Conservation (phyloP, 179 eudicot species). For the Silene coronaria region DNA sequence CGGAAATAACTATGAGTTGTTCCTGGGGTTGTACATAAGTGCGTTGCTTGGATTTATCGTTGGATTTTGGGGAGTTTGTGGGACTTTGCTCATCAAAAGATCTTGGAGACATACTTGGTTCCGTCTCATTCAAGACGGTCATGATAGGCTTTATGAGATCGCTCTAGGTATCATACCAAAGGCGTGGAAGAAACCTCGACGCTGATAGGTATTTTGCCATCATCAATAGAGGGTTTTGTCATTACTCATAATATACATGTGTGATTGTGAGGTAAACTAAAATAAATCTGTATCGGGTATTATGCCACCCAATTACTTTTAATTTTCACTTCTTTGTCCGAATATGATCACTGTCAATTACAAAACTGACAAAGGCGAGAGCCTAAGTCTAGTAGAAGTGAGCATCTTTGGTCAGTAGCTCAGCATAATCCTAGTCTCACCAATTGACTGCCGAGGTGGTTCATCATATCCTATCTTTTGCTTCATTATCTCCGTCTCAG, state of each 20-base stretch:
- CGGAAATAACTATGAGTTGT: not conserved
- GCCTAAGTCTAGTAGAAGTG: too few relatives aligned
- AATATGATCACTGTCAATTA: too few relatives aligned
- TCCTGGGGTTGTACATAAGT: conserved; percentile 11
- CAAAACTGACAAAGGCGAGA: too few relatives aligned
- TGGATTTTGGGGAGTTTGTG: conserved; percentile 11
- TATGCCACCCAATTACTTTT: too few relatives aligned
- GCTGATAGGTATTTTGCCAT: not conserved
- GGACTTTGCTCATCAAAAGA: not conserved
- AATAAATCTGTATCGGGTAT: too few relatives aligned
- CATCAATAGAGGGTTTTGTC: not conserved
- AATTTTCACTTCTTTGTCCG: too few relatives aligned
- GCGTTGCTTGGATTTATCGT: conserved; percentile 4
- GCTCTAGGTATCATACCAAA: not conserved
- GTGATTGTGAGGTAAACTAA: not conserved
- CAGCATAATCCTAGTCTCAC: too few relatives aligned
- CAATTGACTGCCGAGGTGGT: too few relatives aligned
- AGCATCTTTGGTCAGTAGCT: too few relatives aligned
- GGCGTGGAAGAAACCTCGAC: not conserved
- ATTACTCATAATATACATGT: not conserved
- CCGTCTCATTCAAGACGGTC: not conserved
- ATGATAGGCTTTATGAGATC: not conserved
- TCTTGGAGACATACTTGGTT: conserved; percentile 9
- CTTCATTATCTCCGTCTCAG: too few relatives aligned
- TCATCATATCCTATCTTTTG: too few relatives aligned